Evolutionary conservation across 352 stramenopile genomes (phyloP).

Genomic region (Pythium sp.): DNA sequence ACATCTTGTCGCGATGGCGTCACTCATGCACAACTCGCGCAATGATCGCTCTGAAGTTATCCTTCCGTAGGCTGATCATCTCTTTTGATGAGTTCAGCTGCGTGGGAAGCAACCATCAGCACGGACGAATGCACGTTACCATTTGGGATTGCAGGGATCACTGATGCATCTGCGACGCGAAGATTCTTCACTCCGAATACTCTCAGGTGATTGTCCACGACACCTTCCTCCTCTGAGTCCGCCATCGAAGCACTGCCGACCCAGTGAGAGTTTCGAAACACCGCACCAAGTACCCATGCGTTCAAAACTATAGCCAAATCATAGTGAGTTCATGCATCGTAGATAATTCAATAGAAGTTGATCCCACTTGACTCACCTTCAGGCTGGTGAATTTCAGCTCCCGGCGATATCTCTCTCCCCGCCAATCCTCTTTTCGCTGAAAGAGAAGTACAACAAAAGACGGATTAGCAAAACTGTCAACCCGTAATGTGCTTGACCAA

Average conservation of each 20-base stretch:
- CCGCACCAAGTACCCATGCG: constrained; percentile 56
- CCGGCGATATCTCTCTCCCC: constrained; percentile 42
- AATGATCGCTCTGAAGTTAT: neutral
- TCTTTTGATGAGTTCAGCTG: constrained; percentile 35
- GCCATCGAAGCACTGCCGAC: constrained; percentile 80
- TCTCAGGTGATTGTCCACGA: constrained; percentile 57
- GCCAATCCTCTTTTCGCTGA: constrained; percentile 41
- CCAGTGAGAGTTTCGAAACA: constrained; percentile 87
- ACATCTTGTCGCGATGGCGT: neutral
- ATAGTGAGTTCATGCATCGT: constrained; percentile 13
- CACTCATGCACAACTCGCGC: too few relatives aligned
- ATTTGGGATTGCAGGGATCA: constrained; percentile 70
- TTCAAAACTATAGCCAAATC: constrained; percentile 36
- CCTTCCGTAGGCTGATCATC: constrained; percentile 18
- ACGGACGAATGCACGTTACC: constrained; percentile 75
- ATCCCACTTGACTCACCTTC: constrained; percentile 29
- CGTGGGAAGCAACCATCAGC: constrained; percentile 62
- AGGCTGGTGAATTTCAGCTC: constrained; percentile 20
- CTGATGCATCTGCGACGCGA: constrained; percentile 60
- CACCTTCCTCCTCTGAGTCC: constrained; percentile 29
- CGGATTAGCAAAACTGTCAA: neutral
- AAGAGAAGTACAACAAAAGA: constrained; percentile 2
- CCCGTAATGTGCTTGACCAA: neutral
- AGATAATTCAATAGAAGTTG: constrained; percentile 1
- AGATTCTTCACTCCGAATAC: constrained; percentile 63